Evolutionary conservation across 345 rosid species (phyloP).

Genomic region (Psidium guajava): DNA sequence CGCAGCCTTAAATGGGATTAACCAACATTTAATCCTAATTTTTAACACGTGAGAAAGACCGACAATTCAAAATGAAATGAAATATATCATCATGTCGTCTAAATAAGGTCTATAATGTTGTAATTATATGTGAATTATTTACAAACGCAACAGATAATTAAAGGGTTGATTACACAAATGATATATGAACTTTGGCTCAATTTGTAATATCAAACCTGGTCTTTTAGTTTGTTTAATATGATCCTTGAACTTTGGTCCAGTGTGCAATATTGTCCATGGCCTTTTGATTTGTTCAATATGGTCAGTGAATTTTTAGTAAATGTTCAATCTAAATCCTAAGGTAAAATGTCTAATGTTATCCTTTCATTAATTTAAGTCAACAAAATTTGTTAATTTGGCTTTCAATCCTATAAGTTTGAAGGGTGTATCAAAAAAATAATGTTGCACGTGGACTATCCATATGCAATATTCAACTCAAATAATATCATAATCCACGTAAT

Average conservation of each 20-base stretch:
- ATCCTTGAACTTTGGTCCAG: not conserved
- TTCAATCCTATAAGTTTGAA: not conserved
- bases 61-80: not conserved
- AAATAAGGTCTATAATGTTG: not conserved
- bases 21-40: not conserved
- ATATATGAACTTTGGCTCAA: not conserved
- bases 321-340: not conserved
- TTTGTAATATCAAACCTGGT: rapidly evolving
- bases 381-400: not conserved
- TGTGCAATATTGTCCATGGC: not conserved
- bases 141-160: too few species aligned
- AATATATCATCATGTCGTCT: not conserved
- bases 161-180: not conserved
- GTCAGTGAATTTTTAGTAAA: too few species aligned
- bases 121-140: too few species aligned
- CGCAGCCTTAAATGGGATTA: not conserved
- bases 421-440: not conserved
- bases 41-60: not conserved
- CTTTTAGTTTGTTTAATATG: not conserved
- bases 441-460: rapidly evolving
- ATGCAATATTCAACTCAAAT: not conserved
- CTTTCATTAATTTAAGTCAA: not conserved
- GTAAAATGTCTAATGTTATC: rapidly evolving
- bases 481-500: not conserved
- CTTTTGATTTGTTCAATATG: too few species aligned